Base-by-base conservation (phyloP, 768 basidiomycete species). In the Amylocystis lapponica region DNA sequence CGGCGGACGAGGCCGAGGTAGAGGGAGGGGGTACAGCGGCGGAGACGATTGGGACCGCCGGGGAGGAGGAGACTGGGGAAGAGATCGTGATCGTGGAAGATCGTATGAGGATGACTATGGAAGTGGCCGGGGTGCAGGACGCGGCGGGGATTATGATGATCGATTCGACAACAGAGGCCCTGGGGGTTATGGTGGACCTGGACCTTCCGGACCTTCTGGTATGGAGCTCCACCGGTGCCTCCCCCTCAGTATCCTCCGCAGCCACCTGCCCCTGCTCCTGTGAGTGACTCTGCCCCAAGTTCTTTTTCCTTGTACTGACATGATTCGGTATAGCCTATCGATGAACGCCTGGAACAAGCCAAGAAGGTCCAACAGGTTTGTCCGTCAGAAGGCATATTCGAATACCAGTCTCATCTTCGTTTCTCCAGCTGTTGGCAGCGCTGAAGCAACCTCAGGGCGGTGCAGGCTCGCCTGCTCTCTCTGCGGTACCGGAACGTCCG, bases 261-360 rank as follows among this genome's bases (percentile, higher is more conserved):
- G 36, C 57, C 69, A 8, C 60, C 65, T 35, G 52, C 64, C 23
- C 49, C 54, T 19, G 47, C 60, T 22, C 59, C 58, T 31, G 71
- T 70, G 41, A 49, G 67, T 58, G 21, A 2, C 27, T 13, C 31
- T 25, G 10, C 23, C 32, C 5, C 26, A 19, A n/a, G 5, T 19
- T 33, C 27, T 13, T n/a, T 16, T 27, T 34, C 6, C 34, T 30
- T 27, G 4, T 29, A 30, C 21, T 21, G 20, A 39, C 51, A 46
- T 34, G 26, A 32, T 22, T 34, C 23, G 17, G 37, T 26, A 31
- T 48, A 80, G 76, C 66, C 72, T 30, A 61, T 67, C 10, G 87
- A 92, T 45, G 88, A 92, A 38, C 83, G 90, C 11, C 68, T 94
- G 16, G 91, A 94, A 55, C 86, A 92, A 70, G 89, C 90, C 7